A percentile compares a stretch with the other conserved stretches of the same genome.
Evolutionary conservation across 2,329 filamentous ascomycete species (phyloP).

Genomic region (Diaporthe capsici): DNA sequence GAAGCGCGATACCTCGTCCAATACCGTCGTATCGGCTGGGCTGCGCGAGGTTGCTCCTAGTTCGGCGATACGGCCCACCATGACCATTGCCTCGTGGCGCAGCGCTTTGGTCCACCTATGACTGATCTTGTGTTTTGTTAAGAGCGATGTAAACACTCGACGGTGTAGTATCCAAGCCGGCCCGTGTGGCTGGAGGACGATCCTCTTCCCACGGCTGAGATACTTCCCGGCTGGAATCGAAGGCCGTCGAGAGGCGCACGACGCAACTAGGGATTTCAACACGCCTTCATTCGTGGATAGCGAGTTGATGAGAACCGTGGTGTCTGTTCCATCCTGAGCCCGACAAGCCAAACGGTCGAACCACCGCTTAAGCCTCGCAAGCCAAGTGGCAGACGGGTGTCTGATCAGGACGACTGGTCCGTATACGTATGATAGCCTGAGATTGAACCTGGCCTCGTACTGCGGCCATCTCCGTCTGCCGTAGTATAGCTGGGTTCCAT

Average conservation of each 20-base stretch:
- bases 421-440: constrained; percentile 33
- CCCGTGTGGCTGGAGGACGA: constrained; percentile 38
- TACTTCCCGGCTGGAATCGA: constrained; percentile 39
- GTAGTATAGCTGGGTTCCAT: constrained; percentile 36
- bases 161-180: constrained; percentile 35
- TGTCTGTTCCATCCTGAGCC: neutral
- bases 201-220: constrained; percentile 37
- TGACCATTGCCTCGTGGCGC: constrained; percentile 35
- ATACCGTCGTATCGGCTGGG: neutral
- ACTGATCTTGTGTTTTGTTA: constrained; percentile 34
- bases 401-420: constrained; percentile 34
- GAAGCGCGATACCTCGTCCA: constrained; percentile 40
- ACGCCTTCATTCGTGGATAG: constrained; percentile 21
- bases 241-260: constrained; percentile 33
- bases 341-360: neutral
- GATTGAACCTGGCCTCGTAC: constrained; percentile 39
- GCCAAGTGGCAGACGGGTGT: neutral
- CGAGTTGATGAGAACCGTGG: constrained; percentile 39
- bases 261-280: constrained; percentile 28
- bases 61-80: constrained; percentile 31
- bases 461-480: constrained; percentile 31
- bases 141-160: constrained; percentile 29
- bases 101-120: constrained; percentile 28
- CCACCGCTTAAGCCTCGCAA: constrained; percentile 7
- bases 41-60: neutral